A percentile compares a stretch with the other conserved stretches of the same genome.
Evolutionary conservation across 371 early-diverging fungal genomes (phyloP).

Genomic region (Catenaria anguillulae): DNA sequence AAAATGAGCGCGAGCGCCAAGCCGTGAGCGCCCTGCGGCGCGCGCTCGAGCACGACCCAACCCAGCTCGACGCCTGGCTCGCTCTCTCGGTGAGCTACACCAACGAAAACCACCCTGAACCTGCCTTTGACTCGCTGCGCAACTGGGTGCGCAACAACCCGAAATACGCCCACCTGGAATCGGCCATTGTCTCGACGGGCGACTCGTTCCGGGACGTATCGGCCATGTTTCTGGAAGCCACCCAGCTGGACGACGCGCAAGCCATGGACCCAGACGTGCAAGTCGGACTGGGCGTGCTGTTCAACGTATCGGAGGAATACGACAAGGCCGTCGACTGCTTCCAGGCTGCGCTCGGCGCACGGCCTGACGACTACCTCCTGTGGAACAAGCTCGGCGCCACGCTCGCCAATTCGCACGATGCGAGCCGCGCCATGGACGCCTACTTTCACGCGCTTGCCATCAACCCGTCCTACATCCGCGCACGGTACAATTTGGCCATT

Average conservation of each 20-base stretch:
- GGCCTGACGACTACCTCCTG: conserved; percentile 77
- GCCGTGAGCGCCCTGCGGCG: conserved; percentile 79
- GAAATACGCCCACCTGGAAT: conserved; percentile 37
- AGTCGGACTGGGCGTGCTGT: conserved; percentile 81
- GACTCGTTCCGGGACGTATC: conserved; percentile 41
- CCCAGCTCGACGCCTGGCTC: conserved; percentile 55
- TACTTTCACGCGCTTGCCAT: conserved; percentile 82
- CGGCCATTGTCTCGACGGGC: conserved; percentile 13
- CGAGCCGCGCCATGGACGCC: conserved; percentile 69
- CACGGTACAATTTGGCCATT: conserved; percentile 85
- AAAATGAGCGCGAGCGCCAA: conserved; percentile 82
- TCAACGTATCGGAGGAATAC: conserved; percentile 77
- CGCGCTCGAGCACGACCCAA: conserved; percentile 58
- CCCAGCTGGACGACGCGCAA: no score
- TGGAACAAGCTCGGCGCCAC: conserved; percentile 97
- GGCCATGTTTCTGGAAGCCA: conserved; percentile 63
- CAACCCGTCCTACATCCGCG: conserved; percentile 86
- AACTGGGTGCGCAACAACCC: conserved; percentile 66
- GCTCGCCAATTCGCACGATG: conserved; percentile 67
- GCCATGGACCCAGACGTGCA: conserved; percentile 74
- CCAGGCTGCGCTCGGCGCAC: conserved; percentile 65
- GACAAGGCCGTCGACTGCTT: conserved; percentile 93
- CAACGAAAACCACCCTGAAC: conserved; percentile 68
- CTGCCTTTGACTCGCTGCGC: conserved; percentile 75
- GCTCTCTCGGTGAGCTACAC: conserved; percentile 85